A percentile compares a stretch with the other conserved stretches of the same genome.
phyloP scores from a whole-genome alignment of 2,329 filamentous ascomycete genomes.

The Coniochaeta prunicola region DNA sequence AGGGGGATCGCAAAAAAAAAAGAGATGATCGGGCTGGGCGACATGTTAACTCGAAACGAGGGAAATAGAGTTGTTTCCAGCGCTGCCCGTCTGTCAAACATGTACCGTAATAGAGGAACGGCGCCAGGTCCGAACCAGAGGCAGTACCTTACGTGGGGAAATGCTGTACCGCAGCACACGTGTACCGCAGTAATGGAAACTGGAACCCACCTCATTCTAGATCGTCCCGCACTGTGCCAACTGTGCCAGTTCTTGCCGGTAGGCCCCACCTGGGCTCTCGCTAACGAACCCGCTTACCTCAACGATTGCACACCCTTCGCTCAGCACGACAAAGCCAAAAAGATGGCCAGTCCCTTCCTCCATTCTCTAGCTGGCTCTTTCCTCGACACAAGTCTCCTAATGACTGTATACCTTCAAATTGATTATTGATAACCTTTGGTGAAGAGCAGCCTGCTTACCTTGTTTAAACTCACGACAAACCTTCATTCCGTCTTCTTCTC shows the following conservation, averaged over 20 bases:
- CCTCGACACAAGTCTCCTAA: neutral
- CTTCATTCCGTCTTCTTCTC: neutral
- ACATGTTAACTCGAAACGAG: neutral
- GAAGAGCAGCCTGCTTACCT: neutral
- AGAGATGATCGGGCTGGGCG: neutral
- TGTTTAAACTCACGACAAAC: neutral
- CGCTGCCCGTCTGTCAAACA: neutral
- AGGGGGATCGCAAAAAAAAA: neutral
- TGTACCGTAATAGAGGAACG: no score
- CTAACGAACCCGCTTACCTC: neutral
- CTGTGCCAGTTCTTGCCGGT: neutral
- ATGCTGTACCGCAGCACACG: no score
- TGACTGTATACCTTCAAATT: neutral
- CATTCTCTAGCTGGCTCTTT: neutral
- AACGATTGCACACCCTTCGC: neutral
- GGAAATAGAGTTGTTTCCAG: neutral
- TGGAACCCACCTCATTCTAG: neutral
- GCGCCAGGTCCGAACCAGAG: no score
- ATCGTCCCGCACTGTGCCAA: neutral
- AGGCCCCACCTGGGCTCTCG: neutral
- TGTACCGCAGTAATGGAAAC: no score
- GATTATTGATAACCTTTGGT: neutral
- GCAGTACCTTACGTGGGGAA: no score
- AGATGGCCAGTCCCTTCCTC: neutral
- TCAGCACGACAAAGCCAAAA: slow-evolving; percentile 1